A percentile compares a stretch with the other conserved stretches of the same genome.
phyloP scores from a whole-genome alignment of 192 early-diverging fungal species.

The Phlyctochytrium bullatum region DNA sequence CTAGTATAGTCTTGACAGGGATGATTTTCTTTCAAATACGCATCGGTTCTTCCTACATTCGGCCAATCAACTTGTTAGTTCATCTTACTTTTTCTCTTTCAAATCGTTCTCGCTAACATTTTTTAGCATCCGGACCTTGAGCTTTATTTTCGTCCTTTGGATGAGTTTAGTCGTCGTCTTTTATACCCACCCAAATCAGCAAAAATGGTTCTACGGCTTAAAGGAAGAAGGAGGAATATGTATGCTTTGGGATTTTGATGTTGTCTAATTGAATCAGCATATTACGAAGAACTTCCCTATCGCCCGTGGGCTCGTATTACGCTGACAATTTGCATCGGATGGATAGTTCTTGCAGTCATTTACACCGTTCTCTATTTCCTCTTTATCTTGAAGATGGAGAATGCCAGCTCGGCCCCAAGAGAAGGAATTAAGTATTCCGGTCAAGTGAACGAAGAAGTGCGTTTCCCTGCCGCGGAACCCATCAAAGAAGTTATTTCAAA shows the following conservation, averaged over 20 bases:
- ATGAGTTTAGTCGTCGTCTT: constrained; percentile 31
- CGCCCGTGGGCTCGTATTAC: constrained; percentile 24
- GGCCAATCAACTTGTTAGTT: constrained; percentile 22
- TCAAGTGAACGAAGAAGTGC: constrained; percentile 23
- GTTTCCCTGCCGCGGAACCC: not conserved
- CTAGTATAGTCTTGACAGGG: constrained; percentile 12
- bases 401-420: constrained; percentile 22
- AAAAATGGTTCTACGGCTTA: constrained; percentile 19
- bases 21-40: constrained; percentile 30
- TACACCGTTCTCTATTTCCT: constrained; percentile 6
- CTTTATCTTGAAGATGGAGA: constrained; percentile 6
- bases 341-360: constrained; percentile 13
- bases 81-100: not conserved
- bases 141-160: constrained; percentile 22
- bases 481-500: not conserved
- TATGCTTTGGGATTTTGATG: no score
- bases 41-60: constrained; percentile 28
- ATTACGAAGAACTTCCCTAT: not conserved
- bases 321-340: constrained; percentile 15
- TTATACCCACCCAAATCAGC: constrained; percentile 21
- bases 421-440: constrained; percentile 19
- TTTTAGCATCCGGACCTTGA: constrained; percentile 13
- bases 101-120: not conserved
- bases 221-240: no score
- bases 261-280: no score